A percentile compares a stretch with the other conserved stretches of the same genome.
Evolutionary conservation across 352 stramenopile genomes (phyloP).

Genomic region (Thalassiosira exigua): DNA sequence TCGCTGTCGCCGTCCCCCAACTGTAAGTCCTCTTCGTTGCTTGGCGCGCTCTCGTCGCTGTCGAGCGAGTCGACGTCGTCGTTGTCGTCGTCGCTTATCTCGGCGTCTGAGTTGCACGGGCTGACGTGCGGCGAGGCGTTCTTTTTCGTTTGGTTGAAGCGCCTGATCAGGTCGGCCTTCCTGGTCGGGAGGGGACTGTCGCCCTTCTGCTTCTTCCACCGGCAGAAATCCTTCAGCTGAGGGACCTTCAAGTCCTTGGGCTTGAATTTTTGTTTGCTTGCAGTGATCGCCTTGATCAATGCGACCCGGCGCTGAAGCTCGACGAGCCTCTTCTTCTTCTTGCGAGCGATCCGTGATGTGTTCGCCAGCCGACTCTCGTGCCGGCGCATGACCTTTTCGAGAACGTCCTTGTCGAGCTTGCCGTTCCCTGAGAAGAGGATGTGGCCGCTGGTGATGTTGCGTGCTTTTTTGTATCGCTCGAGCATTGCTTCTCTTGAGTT

Average conservation of each 20-base stretch:
- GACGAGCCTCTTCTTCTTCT: conserved; percentile 4
- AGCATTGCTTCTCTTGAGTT: background rate
- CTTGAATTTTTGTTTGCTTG: background rate
- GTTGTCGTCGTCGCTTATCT: background rate
- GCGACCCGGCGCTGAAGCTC: background rate
- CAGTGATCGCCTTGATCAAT: background rate
- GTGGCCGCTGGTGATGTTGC: background rate
- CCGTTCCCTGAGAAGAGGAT: background rate
- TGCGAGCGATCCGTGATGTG: background rate
- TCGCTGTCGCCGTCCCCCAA: background rate
- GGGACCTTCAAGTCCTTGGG: background rate
- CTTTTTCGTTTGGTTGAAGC: background rate
- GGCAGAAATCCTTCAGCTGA: background rate
- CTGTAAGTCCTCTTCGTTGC: background rate
- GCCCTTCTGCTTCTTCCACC: background rate
- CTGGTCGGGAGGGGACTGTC: background rate
- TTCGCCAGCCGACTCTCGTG: background rate
- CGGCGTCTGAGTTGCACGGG: conserved; percentile 3
- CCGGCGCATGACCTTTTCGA: background rate
- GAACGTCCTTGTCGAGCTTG: background rate
- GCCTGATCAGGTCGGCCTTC: background rate
- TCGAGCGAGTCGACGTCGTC: conserved; percentile 1
- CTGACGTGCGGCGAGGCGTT: background rate
- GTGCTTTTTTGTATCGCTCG: background rate
- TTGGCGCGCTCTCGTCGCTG: background rate